Base-by-base conservation (phyloP, 106 monocot species). In the Ottelia alismoides region DNA sequence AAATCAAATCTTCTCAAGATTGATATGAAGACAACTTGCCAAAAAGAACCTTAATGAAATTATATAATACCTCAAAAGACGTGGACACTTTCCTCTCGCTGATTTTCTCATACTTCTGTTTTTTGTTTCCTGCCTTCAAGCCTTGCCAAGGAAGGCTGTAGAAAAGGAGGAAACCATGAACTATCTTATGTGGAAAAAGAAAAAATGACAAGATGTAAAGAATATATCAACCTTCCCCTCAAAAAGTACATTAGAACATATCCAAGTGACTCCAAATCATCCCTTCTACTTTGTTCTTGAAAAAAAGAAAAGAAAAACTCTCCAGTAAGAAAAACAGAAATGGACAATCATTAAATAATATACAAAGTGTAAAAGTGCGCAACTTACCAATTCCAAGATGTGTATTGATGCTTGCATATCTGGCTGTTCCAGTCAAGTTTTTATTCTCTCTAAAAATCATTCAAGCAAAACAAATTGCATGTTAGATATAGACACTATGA, bases 241-340 rank as follows among this genome's bases (percentile, higher is more conserved):
- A 88, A 70, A 48, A 88, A 82, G 65, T 88, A 88, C 82, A 82
- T 76, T 25, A 88, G 70, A 53, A 88, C 87, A 65, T 73, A 88
- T 59, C 87, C 87, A 78, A 88, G 87, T 52, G 82, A 88, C 65
- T 88, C 87, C 69, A 88, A 61, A 64, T 88, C 87, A 68, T 88
- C 87, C 78, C 87, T 78, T 66, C 87, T 82, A 65, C 82, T 82
- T 88, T 88, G 87, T 57, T 88, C 82, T 88, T 57, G 12, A 32
- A 18, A 55, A 22, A 31, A 32, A n/a, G 31, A 56, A 24, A 32
- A 18, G 2, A n/a, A n/a, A n/a, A n/a, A n/a, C n/a, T n/a, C n/a
- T n/a, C n/a, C n/a, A n/a, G n/a, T n/a, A n/a, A n/a, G n/a, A n/a
- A n/a, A n/a, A n/a, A n/a, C n/a, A n/a, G n/a, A n/a, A n/a, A n/a